Base-by-base conservation (phyloP, 805 yeast species). In the Blastobotrys attinorum region DNA sequence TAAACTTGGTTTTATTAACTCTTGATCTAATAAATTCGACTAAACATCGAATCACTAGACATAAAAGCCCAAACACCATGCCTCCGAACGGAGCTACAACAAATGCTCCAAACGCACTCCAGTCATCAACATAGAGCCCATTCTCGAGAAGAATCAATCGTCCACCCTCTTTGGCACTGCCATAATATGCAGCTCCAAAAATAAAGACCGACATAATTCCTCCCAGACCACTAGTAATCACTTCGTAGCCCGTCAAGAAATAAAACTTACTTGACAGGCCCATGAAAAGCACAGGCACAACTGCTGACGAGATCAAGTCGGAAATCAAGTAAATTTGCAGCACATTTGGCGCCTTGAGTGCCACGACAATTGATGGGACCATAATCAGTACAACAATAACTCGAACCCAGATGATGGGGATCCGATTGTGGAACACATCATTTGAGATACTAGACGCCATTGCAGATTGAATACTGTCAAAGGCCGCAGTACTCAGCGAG, bases 91-190 rank as follows among this genome's bases (percentile, higher is more conserved):
- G 96, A 1, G 96, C 92, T 49, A 81, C 83, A 4, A 84, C 90
- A 63, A 89, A 89, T 1, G 96, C 96, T 20, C 95, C 97, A 66
- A 89, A 89, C 0, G 95, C 80, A 55, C 94, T 85, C 96, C 96
- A 89, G 59, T 89, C 96, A 40, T 72, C 75, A 4, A 75, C 67
- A 57, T 89, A 89, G 22, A 89, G 66, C 36, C 97, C 96, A 18
- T 61, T 48, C 39, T 58, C 54, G 42, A 89, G 70, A 46, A 89
- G 66, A 42, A 89, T 65, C 41, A 89, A 70, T 48, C 72, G 72
- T 15, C 83, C 96, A 54, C 96, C 97, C 47, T 79, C 84, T 42
- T 65, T 62, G 7, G 95, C 90, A 56, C 67, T 64, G 29, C 70
- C 75, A 59, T 81, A 88, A 66, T 87, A 89, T 42, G 86, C 71